A percentile compares a stretch with the other conserved stretches of the same genome.
Conservation (phyloP, 2,329 filamentous ascomycete species). For the Colletotrichum plurivorum region DNA sequence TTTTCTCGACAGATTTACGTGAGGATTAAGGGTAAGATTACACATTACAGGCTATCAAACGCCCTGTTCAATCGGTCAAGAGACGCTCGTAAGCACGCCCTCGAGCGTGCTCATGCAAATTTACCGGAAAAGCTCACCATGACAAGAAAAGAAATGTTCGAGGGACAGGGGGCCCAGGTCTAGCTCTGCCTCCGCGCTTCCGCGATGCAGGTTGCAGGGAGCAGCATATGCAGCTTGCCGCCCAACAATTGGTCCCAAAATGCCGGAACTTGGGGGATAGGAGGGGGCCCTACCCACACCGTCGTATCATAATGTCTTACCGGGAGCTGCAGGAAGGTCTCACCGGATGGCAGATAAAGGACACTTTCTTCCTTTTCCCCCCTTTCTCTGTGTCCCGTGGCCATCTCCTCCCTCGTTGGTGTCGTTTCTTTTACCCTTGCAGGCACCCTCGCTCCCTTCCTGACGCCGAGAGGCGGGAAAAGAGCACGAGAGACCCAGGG, state of each 20-base stretch:
- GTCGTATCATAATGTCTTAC: conserved; percentile 29
- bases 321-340: conserved; percentile 27
- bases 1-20: too few relatives aligned
- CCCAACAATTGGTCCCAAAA: conserved; percentile 27
- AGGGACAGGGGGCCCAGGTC: conserved; percentile 7
- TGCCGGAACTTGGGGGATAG: conserved; percentile 9
- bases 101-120: neutral
- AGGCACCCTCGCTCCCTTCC: conserved; percentile 3
- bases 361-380: conserved; percentile 11
- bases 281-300: neutral
- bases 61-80: neutral
- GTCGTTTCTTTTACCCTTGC: neutral
- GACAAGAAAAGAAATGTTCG: conserved; percentile 23
- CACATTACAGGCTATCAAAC: too few relatives aligned
- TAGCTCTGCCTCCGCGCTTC: conserved; percentile 18
- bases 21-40: too few relatives aligned
- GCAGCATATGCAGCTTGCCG: conserved; percentile 1
- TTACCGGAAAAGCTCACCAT: neutral
- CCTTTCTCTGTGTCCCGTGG: neutral
- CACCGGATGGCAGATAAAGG: conserved; percentile 24
- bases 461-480: conserved; percentile 20
- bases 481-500: conserved; percentile 16
- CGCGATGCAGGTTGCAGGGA: conserved; percentile 25
- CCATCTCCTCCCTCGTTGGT: neutral
- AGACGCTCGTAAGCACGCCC: conserved; percentile 11